Conservation (phyloP, 2,329 filamentous ascomycete species). For the Fusarium armeniacum region DNA sequence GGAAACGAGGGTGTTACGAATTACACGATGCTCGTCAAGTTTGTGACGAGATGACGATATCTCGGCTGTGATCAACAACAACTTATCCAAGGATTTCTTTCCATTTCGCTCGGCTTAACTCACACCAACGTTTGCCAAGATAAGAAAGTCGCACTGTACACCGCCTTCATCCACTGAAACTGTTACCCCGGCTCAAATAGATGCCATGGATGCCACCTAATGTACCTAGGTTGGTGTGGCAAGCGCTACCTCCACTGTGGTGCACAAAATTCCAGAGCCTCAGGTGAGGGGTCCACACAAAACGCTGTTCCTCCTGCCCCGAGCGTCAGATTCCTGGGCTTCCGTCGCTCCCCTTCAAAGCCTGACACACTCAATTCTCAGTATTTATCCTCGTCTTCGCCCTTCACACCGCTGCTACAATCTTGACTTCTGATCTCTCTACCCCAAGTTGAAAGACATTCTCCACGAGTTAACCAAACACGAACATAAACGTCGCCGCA, state of each 20-base stretch:
- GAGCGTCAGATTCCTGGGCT: constrained; percentile 38
- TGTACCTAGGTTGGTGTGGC: constrained; percentile 19
- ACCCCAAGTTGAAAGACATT: constrained; percentile 21
- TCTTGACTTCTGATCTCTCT: constrained; percentile 21
- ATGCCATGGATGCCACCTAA: background rate
- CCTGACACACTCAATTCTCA: constrained; percentile 7
- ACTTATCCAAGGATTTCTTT: constrained; percentile 1
- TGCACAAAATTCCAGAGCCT: constrained; percentile 44
- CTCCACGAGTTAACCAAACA: constrained; percentile 7
- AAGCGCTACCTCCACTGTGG: constrained; percentile 32
- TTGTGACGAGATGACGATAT: constrained; percentile 25
- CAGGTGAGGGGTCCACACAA: constrained; percentile 44
- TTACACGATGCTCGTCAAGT: constrained; percentile 4
- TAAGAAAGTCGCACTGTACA: constrained; percentile 31
- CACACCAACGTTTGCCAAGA: constrained; percentile 30
- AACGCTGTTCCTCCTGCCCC: constrained; percentile 34
- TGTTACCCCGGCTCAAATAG: constrained; percentile 19
- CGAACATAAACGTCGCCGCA: constrained; percentile 23
- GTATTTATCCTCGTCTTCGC: constrained; percentile 31
- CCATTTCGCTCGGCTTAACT: constrained; percentile 19
- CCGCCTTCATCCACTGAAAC: constrained; percentile 1
- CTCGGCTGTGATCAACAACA: constrained; percentile 6
- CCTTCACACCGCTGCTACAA: constrained; percentile 40
- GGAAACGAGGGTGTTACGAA: background rate
- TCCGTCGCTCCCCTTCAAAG: constrained; percentile 24